Percentiles rank a stretch among this genome's conserved stretches.
These are phyloP conservation scores for Coemansia sp. DNA, from an alignment of 192 early-diverging fungal species.

Conservation along the genomic window DNA sequence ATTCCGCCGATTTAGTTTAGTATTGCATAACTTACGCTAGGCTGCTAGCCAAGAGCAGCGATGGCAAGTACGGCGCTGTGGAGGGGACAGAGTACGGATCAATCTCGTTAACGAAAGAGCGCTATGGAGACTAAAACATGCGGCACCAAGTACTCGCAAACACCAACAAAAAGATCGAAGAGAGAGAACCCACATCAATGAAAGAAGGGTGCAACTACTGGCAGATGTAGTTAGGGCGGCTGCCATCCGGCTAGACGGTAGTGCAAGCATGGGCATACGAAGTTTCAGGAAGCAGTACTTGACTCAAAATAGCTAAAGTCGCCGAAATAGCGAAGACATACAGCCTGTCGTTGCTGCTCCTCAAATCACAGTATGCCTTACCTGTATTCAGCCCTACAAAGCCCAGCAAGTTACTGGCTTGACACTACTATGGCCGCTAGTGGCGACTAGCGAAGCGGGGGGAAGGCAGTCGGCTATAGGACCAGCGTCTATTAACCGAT, in stretches of 20 bases:
- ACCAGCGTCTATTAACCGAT: conserved; percentile 12
- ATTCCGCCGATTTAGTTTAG: background rate
- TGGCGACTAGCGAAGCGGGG: background rate
- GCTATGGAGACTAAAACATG: conserved; percentile 9
- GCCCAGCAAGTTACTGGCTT: background rate
- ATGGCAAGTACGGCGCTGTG: background rate
- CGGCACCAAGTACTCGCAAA: conserved; percentile 3
- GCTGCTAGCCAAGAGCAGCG: conserved; percentile 2
- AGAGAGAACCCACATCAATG: conserved; percentile 7
- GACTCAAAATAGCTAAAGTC: conserved; percentile 35
- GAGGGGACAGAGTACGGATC: background rate
- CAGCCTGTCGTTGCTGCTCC: background rate
- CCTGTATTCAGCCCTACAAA: conserved; percentile 5
- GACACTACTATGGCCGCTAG: background rate
- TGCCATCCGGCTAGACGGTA: background rate
- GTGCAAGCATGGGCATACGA: background rate
- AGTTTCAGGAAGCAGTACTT: conserved; percentile 6
- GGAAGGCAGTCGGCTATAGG: background rate
- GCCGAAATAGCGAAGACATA: conserved; percentile 21
- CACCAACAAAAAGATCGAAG: background rate
- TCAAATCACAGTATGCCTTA: background rate
- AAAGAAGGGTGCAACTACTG: background rate
- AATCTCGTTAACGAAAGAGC: background rate
- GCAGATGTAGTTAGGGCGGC: background rate
- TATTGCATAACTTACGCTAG: conserved; percentile 1